These are phyloP conservation scores for Coniophora puteana DNA, from an alignment of 1,284 basidiomycete genomes.

Conservation along the genomic window DNA sequence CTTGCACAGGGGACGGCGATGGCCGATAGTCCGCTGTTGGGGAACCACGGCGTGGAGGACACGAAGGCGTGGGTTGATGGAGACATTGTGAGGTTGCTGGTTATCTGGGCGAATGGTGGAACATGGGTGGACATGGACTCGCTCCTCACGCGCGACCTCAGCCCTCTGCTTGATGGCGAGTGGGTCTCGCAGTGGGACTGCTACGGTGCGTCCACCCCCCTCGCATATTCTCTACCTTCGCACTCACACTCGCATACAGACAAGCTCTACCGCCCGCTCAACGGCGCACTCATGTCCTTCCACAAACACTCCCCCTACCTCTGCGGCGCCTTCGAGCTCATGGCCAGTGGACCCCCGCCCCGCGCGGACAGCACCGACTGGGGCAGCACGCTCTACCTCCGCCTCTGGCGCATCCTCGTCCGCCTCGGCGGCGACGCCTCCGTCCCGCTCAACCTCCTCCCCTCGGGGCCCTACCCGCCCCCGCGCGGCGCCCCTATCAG, in stretches of 20 bases:
- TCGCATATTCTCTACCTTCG: not conserved
- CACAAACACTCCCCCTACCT: conserved; percentile 85
- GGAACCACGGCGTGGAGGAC: conserved; percentile 64
- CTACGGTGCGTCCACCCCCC: conserved; percentile 62
- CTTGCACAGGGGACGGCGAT: conserved; percentile 77
- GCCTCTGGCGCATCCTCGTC: conserved; percentile 81
- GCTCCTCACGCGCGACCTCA: conserved; percentile 78
- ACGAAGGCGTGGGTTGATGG: conserved; percentile 90
- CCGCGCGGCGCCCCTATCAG: no score
- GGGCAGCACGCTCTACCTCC: conserved; percentile 87
- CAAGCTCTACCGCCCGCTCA: conserved; percentile 83
- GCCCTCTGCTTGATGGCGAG: conserved; percentile 84
- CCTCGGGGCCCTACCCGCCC: conserved; percentile 58
- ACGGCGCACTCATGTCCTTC: conserved; percentile 94
- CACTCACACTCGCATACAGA: conserved; percentile 40
- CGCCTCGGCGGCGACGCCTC: no score
- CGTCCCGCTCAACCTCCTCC: no score
- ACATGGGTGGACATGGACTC: conserved; percentile 97
- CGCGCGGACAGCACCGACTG: conserved; percentile 82
- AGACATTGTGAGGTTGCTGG: conserved; percentile 79
- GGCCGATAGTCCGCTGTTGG: conserved; percentile 56
- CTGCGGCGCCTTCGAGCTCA: conserved; percentile 91
- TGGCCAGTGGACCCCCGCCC: conserved; percentile 72
- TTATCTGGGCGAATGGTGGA: conserved; percentile 88
- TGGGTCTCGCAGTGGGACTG: conserved; percentile 97